These are phyloP conservation scores for Fraxinus dipetala DNA, from an alignment of 305 asterid species.

Conservation along the genomic window DNA sequence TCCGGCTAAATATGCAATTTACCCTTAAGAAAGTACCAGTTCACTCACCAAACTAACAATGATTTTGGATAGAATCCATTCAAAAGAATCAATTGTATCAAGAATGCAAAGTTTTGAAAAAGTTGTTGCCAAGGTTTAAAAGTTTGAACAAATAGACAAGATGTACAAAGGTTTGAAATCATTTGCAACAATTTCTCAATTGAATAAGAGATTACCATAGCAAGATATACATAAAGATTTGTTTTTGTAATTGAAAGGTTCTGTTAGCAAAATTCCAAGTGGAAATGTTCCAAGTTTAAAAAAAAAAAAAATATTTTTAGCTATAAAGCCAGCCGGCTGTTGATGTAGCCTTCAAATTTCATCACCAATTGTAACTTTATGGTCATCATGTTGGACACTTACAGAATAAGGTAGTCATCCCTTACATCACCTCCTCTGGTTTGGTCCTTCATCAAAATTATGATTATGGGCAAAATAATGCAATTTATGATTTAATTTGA, in stretches of 20 bases:
- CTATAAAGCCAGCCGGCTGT: slow-evolving; percentile 29
- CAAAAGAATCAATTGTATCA: background rate
- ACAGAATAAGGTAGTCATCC: background rate
- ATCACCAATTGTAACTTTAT: slow-evolving; percentile 14
- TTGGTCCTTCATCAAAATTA: background rate
- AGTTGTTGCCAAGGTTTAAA: background rate
- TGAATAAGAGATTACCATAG: background rate
- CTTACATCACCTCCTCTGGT: slow-evolving; percentile 1
- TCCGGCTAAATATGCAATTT: background rate
- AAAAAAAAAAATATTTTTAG: background rate
- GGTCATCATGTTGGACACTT: background rate
- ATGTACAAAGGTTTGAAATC: background rate
- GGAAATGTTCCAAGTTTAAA: slow-evolving; percentile 16
- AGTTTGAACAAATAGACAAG: too few relatives aligned
- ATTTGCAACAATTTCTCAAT: background rate
- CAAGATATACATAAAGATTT: background rate
- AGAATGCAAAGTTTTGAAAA: background rate
- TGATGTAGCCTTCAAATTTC: slow-evolving; percentile 15
- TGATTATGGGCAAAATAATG: background rate
- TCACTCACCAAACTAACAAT: too few relatives aligned
- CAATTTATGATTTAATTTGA: background rate
- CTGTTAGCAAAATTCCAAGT: slow-evolving; percentile 27
- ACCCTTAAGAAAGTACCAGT: background rate
- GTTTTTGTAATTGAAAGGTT: slow-evolving; percentile 15
- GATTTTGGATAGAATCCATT: background rate